phyloP scores from a whole-genome alignment of 2,329 filamentous ascomycete genomes.

The Phaeophleospora eucalypticola region DNA sequence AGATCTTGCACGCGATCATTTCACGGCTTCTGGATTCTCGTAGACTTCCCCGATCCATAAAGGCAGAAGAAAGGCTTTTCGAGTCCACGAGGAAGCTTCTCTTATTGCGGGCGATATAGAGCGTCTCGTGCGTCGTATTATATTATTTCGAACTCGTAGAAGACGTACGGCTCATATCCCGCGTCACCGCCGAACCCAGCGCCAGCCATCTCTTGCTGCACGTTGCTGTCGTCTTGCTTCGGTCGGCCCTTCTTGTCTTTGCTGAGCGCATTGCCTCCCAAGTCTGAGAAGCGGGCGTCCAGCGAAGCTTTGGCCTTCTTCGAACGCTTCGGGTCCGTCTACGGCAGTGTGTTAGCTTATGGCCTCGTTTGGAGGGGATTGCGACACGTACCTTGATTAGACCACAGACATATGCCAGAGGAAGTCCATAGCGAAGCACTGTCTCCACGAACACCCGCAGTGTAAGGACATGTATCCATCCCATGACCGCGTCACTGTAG shows the following conservation, averaged over 20 bases:
- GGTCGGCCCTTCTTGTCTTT: conserved; percentile 90
- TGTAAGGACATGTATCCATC: conserved; percentile 88
- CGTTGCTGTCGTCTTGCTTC: conserved; percentile 78
- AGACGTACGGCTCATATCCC: conserved; percentile 95
- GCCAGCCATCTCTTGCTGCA: conserved; percentile 79
- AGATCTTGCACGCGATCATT: too few relatives aligned
- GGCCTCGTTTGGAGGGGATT: neutral
- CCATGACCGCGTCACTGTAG: conserved; percentile 94
- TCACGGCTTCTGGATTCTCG: too few relatives aligned
- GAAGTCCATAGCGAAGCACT: conserved; percentile 90
- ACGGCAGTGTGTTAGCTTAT: conserved; percentile 13
- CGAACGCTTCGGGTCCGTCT: conserved; percentile 78
- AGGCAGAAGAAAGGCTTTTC: too few relatives aligned
- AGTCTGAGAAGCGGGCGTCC: conserved; percentile 81
- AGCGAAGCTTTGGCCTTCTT: conserved; percentile 66
- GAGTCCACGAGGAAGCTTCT: too few relatives aligned
- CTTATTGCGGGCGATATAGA: neutral
- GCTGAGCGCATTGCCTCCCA: conserved; percentile 90
- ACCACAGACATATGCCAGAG: conserved; percentile 81
- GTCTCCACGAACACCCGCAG: conserved; percentile 95
- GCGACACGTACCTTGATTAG: conserved; percentile 66
- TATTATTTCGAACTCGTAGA: conserved; percentile 85
- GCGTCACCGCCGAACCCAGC: conserved; percentile 65
- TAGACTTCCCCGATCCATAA: too few relatives aligned
- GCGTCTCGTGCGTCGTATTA: conserved; percentile 27